These are phyloP conservation scores for Passiflora organensis DNA, from an alignment of 345 rosid genomes.

Conservation along the genomic window DNA sequence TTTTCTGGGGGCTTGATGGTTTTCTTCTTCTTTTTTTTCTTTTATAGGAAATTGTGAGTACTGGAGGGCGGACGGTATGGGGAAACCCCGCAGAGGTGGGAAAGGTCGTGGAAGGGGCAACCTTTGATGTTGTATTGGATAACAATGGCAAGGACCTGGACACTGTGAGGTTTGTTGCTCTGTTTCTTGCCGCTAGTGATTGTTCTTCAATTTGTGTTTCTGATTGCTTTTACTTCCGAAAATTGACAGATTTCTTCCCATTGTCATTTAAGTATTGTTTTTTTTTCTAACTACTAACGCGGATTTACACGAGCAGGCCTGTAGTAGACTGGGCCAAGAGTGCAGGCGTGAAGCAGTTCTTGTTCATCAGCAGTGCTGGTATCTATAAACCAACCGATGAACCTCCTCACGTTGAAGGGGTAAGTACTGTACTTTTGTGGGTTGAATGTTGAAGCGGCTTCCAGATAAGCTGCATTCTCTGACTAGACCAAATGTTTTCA, in stretches of 20 bases:
- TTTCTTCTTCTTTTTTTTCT: neutral
- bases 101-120: slow-evolving; percentile 50
- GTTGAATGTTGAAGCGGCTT: neutral
- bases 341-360: slow-evolving; percentile 72
- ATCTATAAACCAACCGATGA: slow-evolving; percentile 81
- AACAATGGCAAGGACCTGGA: slow-evolving; percentile 93
- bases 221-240: neutral
- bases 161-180: slow-evolving; percentile 55
- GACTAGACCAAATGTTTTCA: slow-evolving; percentile 4
- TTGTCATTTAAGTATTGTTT: neutral
- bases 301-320: slow-evolving; percentile 40
- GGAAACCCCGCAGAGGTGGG: slow-evolving; percentile 80
- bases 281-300: neutral
- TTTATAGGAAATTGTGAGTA: slow-evolving; percentile 72
- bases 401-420: slow-evolving; percentile 97
- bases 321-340: slow-evolving; percentile 89
- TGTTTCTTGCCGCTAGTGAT: slow-evolving; percentile 2
- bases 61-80: slow-evolving; percentile 86
- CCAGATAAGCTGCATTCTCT: neutral
- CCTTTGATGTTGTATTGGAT: slow-evolving; percentile 83
- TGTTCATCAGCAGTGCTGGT: slow-evolving; percentile 92
- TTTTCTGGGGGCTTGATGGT: neutral
- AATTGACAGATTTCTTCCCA: neutral
- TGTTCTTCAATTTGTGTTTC: neutral
- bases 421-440: slow-evolving; percentile 21